Evolutionary conservation across 2,329 filamentous ascomycete genomes (phyloP), one percentile per base, ranked within the genome.

Genomic region (Westerdykella aurantiaca): DNA sequence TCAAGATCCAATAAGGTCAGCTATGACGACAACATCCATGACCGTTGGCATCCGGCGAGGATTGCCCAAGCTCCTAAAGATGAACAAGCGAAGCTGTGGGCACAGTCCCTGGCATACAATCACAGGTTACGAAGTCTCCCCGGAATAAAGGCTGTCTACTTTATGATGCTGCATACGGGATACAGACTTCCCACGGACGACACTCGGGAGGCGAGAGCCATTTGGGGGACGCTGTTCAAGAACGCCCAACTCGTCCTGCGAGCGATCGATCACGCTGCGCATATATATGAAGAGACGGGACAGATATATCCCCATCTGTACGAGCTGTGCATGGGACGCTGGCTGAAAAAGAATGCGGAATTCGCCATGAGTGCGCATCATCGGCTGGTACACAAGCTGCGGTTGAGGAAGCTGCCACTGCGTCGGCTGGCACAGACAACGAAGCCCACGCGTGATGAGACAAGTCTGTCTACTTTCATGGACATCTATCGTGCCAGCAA

Each of bases 171-270:
- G 10, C 40, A 51, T 11, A 58, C 66, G 18, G 52, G 58, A 2
- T 54, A 74, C 18, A 52, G 61, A 17, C 48, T 78, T 10, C 73
- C 74, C 12, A 63, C 55, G 2, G 48, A 52, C 11, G 68, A 69
- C 14, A 58, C 53, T 13, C 41, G 47, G n/a, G 51, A 69, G 4
- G 70, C 72, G 14, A 58, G 68, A 7, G 58, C 57, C 11, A 47
- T 79, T 6, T 78, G 76, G 76, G 56, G 57, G 0, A 68, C 63
- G 0, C 71, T 78, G 38, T 49, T 77, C 37, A 61, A 64, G 40
- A 46, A 70, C 31, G 44, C 51, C 7, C 34, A 53, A 6, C 50
- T 73, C 2, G 52, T 74, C 2, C 31, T 59, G 5, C 53, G 65
- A 10, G 49, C 76, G 9, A 56, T 70, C 11, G 47, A 60, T 1